A percentile compares a stretch with the other conserved stretches of the same genome.
phyloP scores from a whole-genome alignment of 495 filamentous ascomycete genomes.

The Penicillium daleae region DNA sequence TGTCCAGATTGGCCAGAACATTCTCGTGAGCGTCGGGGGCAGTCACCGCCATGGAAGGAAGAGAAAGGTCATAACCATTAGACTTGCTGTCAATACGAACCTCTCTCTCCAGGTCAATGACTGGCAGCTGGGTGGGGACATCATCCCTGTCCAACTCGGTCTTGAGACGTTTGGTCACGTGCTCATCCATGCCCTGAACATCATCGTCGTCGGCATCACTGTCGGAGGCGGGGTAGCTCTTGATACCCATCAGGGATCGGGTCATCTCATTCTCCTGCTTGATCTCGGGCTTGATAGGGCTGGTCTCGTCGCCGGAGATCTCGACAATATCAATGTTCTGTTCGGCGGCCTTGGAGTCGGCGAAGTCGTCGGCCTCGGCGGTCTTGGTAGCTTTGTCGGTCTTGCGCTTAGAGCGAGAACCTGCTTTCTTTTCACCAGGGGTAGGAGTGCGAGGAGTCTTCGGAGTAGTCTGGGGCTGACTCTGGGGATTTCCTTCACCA shows the following conservation, averaged over 20 bases:
- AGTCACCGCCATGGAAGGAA: not conserved
- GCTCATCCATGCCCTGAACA: not conserved
- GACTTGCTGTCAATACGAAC: not conserved
- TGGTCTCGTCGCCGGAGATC: not conserved
- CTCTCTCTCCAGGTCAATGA: not conserved
- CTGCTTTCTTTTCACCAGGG: not conserved
- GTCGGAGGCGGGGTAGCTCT: not conserved
- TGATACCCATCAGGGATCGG: not conserved
- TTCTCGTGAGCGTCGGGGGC: not conserved
- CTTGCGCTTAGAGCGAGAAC: not conserved
- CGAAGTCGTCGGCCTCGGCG: not conserved
- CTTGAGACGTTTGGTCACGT: not conserved
- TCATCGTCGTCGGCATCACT: not conserved
- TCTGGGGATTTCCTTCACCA: not conserved
- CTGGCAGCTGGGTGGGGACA: not conserved
- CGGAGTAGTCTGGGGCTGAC: not conserved
- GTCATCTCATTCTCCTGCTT: not conserved
- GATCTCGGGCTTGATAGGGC: not conserved
- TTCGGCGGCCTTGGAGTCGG: too few relatives aligned
- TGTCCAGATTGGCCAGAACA: not conserved
- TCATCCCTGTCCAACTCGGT: not conserved
- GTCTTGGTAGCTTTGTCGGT: not conserved
- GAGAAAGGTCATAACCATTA: slow-evolving; percentile 1
- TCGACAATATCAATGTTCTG: not conserved
- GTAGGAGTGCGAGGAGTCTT: not conserved